Percentiles rank a stretch among this genome's conserved stretches.
These are phyloP conservation scores for Leavenworthia alabamica DNA, from an alignment of 345 rosid species.

Conservation along the genomic window DNA sequence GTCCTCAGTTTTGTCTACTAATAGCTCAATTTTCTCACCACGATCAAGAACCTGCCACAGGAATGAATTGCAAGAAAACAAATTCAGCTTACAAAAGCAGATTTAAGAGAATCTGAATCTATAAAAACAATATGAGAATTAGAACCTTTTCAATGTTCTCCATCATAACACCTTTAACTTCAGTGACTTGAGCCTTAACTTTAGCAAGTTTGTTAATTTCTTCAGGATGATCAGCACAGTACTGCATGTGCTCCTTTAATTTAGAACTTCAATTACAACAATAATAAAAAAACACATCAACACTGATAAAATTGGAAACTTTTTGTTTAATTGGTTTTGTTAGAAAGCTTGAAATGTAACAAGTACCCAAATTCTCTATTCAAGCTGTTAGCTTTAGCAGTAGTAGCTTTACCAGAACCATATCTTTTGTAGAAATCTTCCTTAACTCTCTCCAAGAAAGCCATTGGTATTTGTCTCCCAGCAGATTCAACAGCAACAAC, in stretches of 20 bases:
- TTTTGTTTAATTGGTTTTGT: neutral
- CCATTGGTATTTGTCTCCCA: constrained; percentile 82
- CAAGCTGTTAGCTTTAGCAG: constrained; percentile 62
- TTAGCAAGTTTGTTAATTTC: constrained; percentile 91
- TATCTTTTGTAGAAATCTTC: constrained; percentile 80
- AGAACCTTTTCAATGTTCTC: constrained; percentile 91
- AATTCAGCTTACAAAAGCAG: neutral
- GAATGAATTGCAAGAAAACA: neutral
- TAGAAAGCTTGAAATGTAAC: neutral
- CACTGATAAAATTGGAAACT: neutral
- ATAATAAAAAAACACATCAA: neutral
- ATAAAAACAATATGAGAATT: no score
- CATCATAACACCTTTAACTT: constrained; percentile 98
- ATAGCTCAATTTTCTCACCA: constrained; percentile 92
- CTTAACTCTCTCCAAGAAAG: constrained; percentile 70
- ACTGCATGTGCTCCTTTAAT: constrained; percentile 85
- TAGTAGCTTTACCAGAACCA: constrained; percentile 74
- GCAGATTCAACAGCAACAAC: constrained; percentile 86
- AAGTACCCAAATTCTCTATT: constrained; percentile 69
- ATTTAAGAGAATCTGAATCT: neutral
- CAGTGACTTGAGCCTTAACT: constrained; percentile 93
- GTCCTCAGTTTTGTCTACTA: constrained; percentile 94
- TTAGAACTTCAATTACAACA: constrained; percentile 48
- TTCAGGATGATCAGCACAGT: constrained; percentile 81
- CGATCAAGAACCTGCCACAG: constrained; percentile 78